These are phyloP conservation scores for Leccinellum albellum DNA, from an alignment of 768 basidiomycete species.

Conservation along the genomic window DNA sequence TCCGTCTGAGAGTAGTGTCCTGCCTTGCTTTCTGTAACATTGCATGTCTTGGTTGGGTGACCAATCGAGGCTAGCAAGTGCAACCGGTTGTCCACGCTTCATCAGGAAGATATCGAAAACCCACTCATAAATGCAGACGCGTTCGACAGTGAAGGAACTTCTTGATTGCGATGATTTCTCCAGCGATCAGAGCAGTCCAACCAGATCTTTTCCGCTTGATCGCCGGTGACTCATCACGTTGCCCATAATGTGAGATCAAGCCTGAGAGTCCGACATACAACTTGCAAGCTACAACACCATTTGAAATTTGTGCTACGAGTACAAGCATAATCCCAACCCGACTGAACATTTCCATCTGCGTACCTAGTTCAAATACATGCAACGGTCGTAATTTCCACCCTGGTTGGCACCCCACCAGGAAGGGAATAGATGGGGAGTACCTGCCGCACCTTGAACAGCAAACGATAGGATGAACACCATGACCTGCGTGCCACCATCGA, in stretches of 20 bases:
- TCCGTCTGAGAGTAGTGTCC: no score
- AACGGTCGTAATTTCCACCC: slow-evolving; percentile 37
- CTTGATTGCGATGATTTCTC: no score
- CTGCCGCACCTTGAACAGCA: slow-evolving; percentile 50
- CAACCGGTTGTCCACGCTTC: no score
- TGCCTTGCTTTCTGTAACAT: no score
- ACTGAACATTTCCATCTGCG: background rate
- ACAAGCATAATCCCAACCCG: background rate
- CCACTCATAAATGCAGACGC: no score
- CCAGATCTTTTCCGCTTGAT: background rate
- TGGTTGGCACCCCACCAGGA: slow-evolving; percentile 61
- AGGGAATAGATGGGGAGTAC: slow-evolving; percentile 47
- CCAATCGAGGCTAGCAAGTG: no score
- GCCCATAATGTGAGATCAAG: no score
- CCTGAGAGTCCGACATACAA: background rate
- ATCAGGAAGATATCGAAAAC: no score
- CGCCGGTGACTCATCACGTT: no score
- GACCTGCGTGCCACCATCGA: slow-evolving; percentile 44
- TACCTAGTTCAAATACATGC: slow-evolving; percentile 14
- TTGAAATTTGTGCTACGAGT: background rate
- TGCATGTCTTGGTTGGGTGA: no score
- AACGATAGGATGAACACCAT: slow-evolving; percentile 55
- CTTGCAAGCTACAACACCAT: background rate
- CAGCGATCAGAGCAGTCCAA: no score
- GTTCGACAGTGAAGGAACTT: no score